These are phyloP conservation scores for Candida piceae DNA, from an alignment of 805 yeast species.

Conservation along the genomic window DNA sequence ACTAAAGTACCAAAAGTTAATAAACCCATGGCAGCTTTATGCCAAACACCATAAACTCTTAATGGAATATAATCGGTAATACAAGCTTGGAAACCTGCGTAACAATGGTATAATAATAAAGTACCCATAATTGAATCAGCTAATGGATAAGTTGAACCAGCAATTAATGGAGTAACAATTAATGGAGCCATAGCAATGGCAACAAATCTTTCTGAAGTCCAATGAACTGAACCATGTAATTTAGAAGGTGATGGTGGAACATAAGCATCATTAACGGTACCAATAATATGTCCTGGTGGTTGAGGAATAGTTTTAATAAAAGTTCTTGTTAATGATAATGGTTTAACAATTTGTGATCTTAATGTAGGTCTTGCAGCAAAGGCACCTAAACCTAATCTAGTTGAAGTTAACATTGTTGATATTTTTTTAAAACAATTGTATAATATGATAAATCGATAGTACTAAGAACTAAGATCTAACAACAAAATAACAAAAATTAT, in stretches of 20 bases:
- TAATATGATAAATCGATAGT: no score
- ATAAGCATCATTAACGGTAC: slow-evolving; percentile 68
- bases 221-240: slow-evolving; percentile 65
- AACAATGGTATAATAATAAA: slow-evolving; percentile 56
- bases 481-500: no score
- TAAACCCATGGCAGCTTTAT: slow-evolving; percentile 53
- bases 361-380: slow-evolving; percentile 1
- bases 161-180: slow-evolving; percentile 52
- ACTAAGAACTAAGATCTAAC: no score
- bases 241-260: slow-evolving; percentile 53
- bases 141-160: slow-evolving; percentile 47
- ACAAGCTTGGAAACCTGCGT: slow-evolving; percentile 71
- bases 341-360: slow-evolving; percentile 1
- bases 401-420: no score
- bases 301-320: slow-evolving; percentile 37
- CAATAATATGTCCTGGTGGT: slow-evolving; percentile 71
- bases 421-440: no score
- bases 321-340: slow-evolving; percentile 9
- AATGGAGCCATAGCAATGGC: slow-evolving; percentile 62
- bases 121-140: slow-evolving; percentile 55
- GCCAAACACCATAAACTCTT: slow-evolving; percentile 66
- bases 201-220: slow-evolving; percentile 64
- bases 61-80: slow-evolving; percentile 74
- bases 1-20: slow-evolving; percentile 60
- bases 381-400: slow-evolving; percentile 21